Percentiles rank a stretch among this genome's conserved stretches.
These are phyloP conservation scores for Phascolomyces articulosus DNA, from an alignment of 371 early-diverging fungal genomes.

Conservation along the genomic window DNA sequence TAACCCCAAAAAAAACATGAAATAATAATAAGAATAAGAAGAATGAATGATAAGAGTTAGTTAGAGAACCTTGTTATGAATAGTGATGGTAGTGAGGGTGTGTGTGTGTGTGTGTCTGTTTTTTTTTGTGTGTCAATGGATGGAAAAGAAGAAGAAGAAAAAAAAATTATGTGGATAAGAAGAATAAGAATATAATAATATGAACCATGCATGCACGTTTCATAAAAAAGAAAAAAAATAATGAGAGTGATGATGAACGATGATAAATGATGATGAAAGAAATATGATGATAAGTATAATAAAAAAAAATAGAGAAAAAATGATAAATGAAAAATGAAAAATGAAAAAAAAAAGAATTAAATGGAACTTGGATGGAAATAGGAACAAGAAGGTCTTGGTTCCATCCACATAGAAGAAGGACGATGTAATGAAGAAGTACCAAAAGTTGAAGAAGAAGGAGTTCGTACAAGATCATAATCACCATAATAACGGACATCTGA, in stretches of 20 bases:
- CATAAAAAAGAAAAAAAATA: not conserved
- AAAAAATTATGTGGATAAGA: no score
- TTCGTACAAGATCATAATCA: constrained; percentile 3
- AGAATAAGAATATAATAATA: no score
- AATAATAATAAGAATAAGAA: not conserved
- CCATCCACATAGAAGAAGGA: not conserved
- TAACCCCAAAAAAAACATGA: not conserved
- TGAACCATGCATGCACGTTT: constrained; percentile 11
- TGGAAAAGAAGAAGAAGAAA: no score
- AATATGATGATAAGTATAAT: no score
- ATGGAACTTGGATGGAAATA: not conserved
- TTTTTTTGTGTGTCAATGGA: no score
- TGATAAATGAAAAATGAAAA: not conserved
- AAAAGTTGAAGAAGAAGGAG: not conserved
- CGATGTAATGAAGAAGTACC: not conserved
- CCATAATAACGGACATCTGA: not conserved
- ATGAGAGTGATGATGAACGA: constrained; percentile 6
- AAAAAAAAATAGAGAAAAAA: no score
- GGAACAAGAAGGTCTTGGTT: not conserved
- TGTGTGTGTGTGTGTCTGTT: no score
- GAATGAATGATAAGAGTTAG: not conserved
- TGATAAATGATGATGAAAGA: no score
- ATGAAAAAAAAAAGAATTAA: not conserved
- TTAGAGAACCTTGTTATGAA: no score
- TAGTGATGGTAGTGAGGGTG: no score